Percentiles rank a stretch among this genome's conserved stretches.
These are phyloP conservation scores for Xylaria multiplex DNA, from an alignment of 2,329 filamentous ascomycete species.

Conservation along the genomic window DNA sequence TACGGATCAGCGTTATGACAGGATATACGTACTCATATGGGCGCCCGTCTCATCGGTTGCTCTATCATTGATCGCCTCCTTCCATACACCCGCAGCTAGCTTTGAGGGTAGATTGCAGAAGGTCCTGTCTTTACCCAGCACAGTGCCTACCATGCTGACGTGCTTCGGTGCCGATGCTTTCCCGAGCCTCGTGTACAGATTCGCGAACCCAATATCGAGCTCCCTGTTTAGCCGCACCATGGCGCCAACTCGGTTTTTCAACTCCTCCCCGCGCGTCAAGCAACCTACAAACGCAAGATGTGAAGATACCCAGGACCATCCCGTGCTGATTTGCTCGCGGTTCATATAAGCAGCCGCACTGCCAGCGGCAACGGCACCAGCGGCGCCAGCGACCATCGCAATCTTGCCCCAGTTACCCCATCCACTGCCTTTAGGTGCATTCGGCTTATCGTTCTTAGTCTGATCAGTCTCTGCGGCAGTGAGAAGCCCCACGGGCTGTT, in stretches of 20 bases:
- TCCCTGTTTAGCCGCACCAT: constrained; percentile 73
- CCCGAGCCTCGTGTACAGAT: constrained; percentile 88
- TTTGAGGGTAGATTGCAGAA: constrained; percentile 85
- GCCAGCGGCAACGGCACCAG: constrained; percentile 81
- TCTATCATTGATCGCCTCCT: constrained; percentile 78
- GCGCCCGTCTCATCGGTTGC: constrained; percentile 82
- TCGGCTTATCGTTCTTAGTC: constrained; percentile 35
- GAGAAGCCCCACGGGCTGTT: constrained; percentile 52
- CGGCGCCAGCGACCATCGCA: constrained; percentile 86
- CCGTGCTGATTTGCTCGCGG: constrained; percentile 79
- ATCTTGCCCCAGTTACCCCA: constrained; percentile 88
- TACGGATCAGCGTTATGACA: neutral
- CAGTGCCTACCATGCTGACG: constrained; percentile 63
- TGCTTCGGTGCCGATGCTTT: constrained; percentile 68
- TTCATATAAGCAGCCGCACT: constrained; percentile 88
- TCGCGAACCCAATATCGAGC: constrained; percentile 79
- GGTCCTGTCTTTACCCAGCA: constrained; percentile 78
- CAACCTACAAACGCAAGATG: constrained; percentile 95
- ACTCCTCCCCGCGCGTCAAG: constrained; percentile 82
- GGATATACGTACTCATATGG: constrained; percentile 71
- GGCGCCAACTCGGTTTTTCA: constrained; percentile 76
- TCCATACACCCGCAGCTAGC: constrained; percentile 67
- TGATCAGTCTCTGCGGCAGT: constrained; percentile 49
- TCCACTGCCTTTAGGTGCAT: constrained; percentile 44
- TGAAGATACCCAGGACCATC: constrained; percentile 84